Evolutionary conservation across 2,329 filamentous ascomycete species (phyloP).

Genomic region (Aspergillus tubingensis): DNA sequence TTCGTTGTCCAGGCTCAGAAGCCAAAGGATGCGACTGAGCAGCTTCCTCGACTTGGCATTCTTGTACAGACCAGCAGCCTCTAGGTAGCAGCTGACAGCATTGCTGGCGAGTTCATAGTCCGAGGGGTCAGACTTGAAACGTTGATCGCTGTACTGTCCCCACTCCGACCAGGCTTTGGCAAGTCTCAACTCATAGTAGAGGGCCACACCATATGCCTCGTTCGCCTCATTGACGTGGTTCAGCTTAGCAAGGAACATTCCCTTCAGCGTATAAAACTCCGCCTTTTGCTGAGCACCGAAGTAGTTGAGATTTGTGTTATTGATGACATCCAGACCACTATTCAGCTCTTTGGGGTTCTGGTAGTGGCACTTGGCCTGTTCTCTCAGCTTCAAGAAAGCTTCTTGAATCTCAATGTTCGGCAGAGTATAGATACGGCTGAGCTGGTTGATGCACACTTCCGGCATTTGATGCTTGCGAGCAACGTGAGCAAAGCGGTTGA

Average conservation of each 20-base stretch:
- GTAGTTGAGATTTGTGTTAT: constrained; percentile 99
- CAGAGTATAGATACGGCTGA: constrained; percentile 96
- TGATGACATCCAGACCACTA: constrained; percentile 94
- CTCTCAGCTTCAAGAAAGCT: constrained; percentile 95
- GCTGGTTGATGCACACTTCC: constrained; percentile 94
- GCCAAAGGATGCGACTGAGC: constrained; percentile 89
- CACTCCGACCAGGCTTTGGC: constrained; percentile 99
- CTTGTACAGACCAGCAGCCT: constrained; percentile 95
- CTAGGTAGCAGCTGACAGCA: constrained; percentile 92
- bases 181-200: constrained; percentile 93
- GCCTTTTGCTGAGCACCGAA: constrained; percentile 95
- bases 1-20: constrained; percentile 88
- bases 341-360: constrained; percentile 91
- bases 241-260: constrained; percentile 97
- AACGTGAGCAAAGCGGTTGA: constrained; percentile 97
- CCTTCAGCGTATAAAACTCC: constrained; percentile 98
- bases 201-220: constrained; percentile 87
- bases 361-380: constrained; percentile 98
- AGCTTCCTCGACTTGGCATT: constrained; percentile 94
- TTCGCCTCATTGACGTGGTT: constrained; percentile 89
- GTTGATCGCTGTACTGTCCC: constrained; percentile 96
- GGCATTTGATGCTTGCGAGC: constrained; percentile 95
- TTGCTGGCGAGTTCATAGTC: constrained; percentile 84
- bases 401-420: constrained; percentile 99
- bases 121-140: constrained; percentile 86